Base-by-base conservation (phyloP, 768 basidiomycete genomes). In the Tricholoma furcatifolium region DNA sequence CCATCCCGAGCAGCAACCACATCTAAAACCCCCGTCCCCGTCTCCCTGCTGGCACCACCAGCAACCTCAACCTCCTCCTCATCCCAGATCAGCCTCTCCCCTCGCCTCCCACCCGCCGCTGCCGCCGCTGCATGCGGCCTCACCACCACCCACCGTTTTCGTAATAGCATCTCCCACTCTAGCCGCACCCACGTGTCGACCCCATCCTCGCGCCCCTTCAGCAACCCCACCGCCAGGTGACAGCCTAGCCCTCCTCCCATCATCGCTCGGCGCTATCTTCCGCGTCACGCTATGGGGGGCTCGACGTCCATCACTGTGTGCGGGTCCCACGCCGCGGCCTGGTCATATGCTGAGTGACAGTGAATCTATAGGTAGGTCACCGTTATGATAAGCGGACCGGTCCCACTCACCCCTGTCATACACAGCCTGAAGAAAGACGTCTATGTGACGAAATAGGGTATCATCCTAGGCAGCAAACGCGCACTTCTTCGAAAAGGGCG, bases 381-480 rank as follows among this genome's bases (percentile, higher is more conserved):
- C 64, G 12, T 64, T 63, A 3, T 68, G 42, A 10, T 83, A 70
- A 35, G 73, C 60, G 0, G 85, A 84, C 2, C 69, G 62, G 6
- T 61, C 44, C 49, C 65, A 67, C 12, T 74, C 72, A 24, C 67
- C 57, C 43, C 79, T 78, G 10, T 68, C 65, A 12, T 84, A 57
- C 7, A 87, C 67, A 1, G 79, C 84, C 27, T 75, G 75, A 35
- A 88, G 72, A 53, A 83, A 65, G 24, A 81, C 66, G 81, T 83
- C 58, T 83, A 78, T 0, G 83, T 75, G 0, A 70, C 76, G 11
- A 74, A 66, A 3, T 73, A 79, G 0, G 78, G 75, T 23, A 65
- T 67, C 18, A 78, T 66, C 17, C 61, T 49, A 9, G 38, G 31
- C 32, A 21, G 43, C 27, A 41, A 39, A 57, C n/a, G 20, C 43